Evolutionary conservation across 805 yeast genomes (phyloP).

Genomic region (Priceomyces fermenticarens): DNA sequence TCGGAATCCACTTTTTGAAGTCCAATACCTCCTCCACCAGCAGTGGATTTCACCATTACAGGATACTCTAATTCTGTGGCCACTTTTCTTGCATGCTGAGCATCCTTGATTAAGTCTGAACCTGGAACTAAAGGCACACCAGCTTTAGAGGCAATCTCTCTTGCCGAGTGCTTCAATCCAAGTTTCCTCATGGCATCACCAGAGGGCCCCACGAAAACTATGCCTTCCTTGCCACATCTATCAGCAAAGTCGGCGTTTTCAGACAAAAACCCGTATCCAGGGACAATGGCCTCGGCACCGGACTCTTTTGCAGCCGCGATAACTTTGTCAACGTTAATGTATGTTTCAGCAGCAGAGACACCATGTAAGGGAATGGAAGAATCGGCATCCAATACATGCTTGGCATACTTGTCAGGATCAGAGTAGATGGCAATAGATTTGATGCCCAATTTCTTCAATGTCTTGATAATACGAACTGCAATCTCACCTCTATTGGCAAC

Average conservation of each 20-base stretch:
- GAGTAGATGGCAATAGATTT: slow-evolving; percentile 85
- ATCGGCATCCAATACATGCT: slow-evolving; percentile 84
- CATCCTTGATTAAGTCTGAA: slow-evolving; percentile 70
- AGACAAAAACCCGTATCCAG: slow-evolving; percentile 95
- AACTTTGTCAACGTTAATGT: slow-evolving; percentile 80
- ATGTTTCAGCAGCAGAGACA: slow-evolving; percentile 84
- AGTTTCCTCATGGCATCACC: slow-evolving; percentile 89
- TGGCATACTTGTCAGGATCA: slow-evolving; percentile 84
- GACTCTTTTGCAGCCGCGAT: slow-evolving; percentile 79
- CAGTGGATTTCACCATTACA: slow-evolving; percentile 94
- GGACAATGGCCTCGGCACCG: slow-evolving; percentile 92
- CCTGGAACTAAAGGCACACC: slow-evolving; percentile 98
- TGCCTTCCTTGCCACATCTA: slow-evolving; percentile 75
- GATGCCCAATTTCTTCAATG: slow-evolving; percentile 77
- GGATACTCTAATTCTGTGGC: slow-evolving; percentile 83
- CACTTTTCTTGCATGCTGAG: slow-evolving; percentile 70
- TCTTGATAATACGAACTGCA: slow-evolving; percentile 89
- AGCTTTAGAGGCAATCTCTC: slow-evolving; percentile 89
- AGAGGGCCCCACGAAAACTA: slow-evolving; percentile 93
- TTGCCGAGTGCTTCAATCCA: slow-evolving; percentile 95
- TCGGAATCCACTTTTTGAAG: slow-evolving; percentile 86
- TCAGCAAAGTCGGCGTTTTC: slow-evolving; percentile 97
- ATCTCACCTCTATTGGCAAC: slow-evolving; percentile 98
- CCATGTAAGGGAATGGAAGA: slow-evolving; percentile 78
- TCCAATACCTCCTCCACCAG: slow-evolving; percentile 99